Evolutionary conservation across 2,329 filamentous ascomycete species (phyloP).

Genomic region (Amauroascus niger): DNA sequence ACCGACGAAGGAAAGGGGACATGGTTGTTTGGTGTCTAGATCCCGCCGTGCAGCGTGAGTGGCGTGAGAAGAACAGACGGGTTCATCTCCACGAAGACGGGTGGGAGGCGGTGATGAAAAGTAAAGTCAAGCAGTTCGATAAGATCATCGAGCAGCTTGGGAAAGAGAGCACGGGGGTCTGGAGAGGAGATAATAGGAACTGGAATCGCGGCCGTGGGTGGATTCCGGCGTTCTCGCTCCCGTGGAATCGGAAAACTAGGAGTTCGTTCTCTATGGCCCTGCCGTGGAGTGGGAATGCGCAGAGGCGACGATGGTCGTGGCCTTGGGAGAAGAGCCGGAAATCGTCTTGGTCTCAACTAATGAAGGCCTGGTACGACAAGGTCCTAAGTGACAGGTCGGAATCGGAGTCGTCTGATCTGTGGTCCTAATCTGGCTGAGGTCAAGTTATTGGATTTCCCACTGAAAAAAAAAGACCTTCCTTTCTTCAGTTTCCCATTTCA

Average conservation of each 20-base stretch:
- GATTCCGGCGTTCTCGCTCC: not conserved
- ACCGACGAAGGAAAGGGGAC: conserved; percentile 51
- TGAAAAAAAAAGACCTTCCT: not conserved
- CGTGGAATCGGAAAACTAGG: not conserved
- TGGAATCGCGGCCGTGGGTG: not conserved
- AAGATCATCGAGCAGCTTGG: conserved; percentile 28
- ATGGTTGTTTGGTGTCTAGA: conserved; percentile 51
- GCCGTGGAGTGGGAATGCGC: not conserved
- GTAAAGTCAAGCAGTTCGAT: conserved; percentile 30
- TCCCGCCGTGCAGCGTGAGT: conserved; percentile 27
- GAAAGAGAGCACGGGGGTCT: conserved; percentile 17
- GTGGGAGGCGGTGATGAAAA: conserved; percentile 5
- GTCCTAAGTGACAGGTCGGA: conserved; percentile 1
- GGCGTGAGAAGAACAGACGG: conserved; percentile 24
- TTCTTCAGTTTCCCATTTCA: not conserved
- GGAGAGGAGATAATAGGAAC: not conserved
- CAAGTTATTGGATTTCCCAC: not conserved
- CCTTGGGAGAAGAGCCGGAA: conserved; percentile 12
- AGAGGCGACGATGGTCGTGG: conserved; percentile 7
- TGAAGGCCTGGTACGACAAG: conserved; percentile 8
- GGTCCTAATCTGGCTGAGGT: conserved; percentile 11
- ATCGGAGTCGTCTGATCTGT: conserved; percentile 7
- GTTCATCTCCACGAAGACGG: conserved; percentile 2
- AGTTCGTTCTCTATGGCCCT: not conserved
- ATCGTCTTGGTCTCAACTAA: conserved; percentile 4